Base-by-base conservation (phyloP, 257 asterid species). In the Forsythia viridissima region DNA sequence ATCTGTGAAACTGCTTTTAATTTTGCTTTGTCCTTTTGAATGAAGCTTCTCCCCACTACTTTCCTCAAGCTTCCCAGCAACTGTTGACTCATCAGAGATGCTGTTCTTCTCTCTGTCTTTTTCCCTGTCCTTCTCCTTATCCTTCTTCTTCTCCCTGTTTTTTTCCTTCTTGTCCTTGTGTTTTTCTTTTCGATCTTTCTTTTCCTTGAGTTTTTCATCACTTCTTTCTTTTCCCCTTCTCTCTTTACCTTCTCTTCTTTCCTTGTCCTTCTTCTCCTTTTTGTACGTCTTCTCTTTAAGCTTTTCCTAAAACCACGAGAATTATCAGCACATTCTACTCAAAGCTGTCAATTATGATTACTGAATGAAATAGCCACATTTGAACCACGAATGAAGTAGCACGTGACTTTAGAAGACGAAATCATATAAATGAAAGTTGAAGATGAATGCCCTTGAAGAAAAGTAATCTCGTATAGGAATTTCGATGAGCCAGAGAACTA, bases 231-330 rank as follows among this genome's bases (percentile, higher is more conserved):
- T 89, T 77, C 84, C 97, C 87, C 72, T 79, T 69, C 84, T 91
- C 39, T 87, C 90, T 80, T 85, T 88, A 24, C 88, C 93, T 84
- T 89, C 91, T 84, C 85, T 89, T 84, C 86, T 86, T 74, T 88
- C 94, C 84, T 86, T 89, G 36, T 85, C 91, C 86, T 89, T 88
- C 84, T 88, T 90, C 55, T 91, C 94, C 89, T 85, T 91, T 74
- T 85, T 92, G 80, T 87, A 89, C 77, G 80, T 91, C 80, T 87
- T 91, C 85, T 89, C 96, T 79, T 82, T 91, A 78, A 75, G 81
- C 80, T 87, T 93, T 80, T 82, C 94, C 97, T 91, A 88, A 71
- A 80, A 85, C 74, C 81, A 79, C 40, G 13, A 71, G 41, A 76
- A 78, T 77, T 41, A 24, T 77, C 41, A 79, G 80, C 80, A 75